Conservation (phyloP, 164 flowering plant species). For the Nymphaea thermarum region DNA sequence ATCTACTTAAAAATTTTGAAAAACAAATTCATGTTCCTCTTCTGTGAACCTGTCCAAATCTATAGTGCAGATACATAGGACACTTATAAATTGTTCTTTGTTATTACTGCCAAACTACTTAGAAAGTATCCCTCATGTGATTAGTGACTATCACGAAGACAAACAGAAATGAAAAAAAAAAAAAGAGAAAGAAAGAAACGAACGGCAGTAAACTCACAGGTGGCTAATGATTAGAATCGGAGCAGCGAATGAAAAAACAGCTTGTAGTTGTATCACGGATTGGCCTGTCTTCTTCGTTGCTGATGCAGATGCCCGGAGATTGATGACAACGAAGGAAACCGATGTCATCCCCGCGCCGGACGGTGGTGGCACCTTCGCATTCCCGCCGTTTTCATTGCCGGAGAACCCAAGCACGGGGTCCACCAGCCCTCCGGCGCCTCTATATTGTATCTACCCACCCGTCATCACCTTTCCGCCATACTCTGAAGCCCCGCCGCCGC, state of each 20-base stretch:
- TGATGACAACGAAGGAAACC: neutral
- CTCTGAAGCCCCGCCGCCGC: slow-evolving; percentile 22
- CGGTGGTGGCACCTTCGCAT: neutral
- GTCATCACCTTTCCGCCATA: slow-evolving; percentile 22
- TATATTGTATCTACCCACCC: slow-evolving; percentile 48
- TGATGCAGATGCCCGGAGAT: neutral
- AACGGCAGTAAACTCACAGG: neutral
- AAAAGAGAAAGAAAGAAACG: no score
- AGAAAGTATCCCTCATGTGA: no score
- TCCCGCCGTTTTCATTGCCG: neutral
- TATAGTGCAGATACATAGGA: no score
- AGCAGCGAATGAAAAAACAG: neutral
- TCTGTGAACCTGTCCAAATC: no score
- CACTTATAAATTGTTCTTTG: no score
- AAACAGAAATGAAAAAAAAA: no score
- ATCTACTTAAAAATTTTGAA: no score
- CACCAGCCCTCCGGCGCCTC: slow-evolving; percentile 25
- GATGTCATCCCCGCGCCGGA: neutral
- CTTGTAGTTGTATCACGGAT: neutral
- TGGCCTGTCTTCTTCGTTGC: neutral
- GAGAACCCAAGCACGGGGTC: neutral
- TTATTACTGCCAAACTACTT: no score
- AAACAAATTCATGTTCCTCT: no score
- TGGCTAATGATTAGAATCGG: neutral
- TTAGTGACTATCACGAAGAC: no score